A percentile compares a stretch with the other conserved stretches of the same genome.
Conservation (phyloP, 2,329 filamentous ascomycete genomes). For the Simplicillium sp. region DNA sequence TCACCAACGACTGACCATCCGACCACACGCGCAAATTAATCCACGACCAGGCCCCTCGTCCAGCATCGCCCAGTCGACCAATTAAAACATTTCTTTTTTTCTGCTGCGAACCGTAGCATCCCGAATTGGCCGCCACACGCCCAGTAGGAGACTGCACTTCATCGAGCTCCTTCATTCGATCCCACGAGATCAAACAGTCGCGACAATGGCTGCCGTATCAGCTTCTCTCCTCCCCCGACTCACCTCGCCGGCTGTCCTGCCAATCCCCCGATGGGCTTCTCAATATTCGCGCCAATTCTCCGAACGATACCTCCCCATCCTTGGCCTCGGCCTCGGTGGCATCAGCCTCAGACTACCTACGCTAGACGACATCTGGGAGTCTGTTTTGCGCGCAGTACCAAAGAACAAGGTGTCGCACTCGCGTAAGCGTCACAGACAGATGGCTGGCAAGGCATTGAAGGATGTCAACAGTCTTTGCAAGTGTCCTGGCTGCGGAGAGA, state of each 20-base stretch:
- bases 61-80: too few relatives aligned
- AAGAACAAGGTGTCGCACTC: conserved; percentile 99
- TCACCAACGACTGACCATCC: too few relatives aligned
- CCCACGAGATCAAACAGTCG: too few relatives aligned
- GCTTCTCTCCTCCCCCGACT: conserved; percentile 47
- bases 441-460: conserved; percentile 91
- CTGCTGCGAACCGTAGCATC: too few relatives aligned
- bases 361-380: conserved; percentile 82
- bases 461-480: conserved; percentile 81
- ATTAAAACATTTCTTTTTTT: too few relatives aligned
- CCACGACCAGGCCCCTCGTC: too few relatives aligned
- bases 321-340: conserved; percentile 50
- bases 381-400: conserved; percentile 80
- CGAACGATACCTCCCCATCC: conserved; percentile 39
- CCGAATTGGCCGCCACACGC: too few relatives aligned
- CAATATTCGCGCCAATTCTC: conserved; percentile 31
- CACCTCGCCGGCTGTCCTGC: conserved; percentile 28
- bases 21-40: too few relatives aligned
- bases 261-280: conserved; percentile 21
- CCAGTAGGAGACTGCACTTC: not conserved
- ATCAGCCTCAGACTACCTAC: conserved; percentile 46
- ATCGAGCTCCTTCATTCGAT: not conserved
- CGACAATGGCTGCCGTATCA: conserved; percentile 33
- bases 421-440: conserved; percentile 85
- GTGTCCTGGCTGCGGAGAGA: conserved; percentile 79